A percentile compares a stretch with the other conserved stretches of the same genome.
phyloP scores from a whole-genome alignment of 257 asterid species.

The Eucommia ulmoides region DNA sequence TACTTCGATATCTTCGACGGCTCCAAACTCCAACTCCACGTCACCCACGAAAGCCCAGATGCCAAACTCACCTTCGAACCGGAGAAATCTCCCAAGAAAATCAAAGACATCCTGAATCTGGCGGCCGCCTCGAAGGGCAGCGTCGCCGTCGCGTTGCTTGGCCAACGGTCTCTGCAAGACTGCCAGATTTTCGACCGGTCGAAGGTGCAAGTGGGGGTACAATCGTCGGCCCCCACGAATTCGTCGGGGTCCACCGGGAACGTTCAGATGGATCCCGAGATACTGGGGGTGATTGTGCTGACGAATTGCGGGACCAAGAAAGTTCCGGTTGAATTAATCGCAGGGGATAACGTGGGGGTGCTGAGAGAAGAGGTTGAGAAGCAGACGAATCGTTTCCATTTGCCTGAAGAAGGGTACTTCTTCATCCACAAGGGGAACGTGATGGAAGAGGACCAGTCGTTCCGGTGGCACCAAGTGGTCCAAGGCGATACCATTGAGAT shows the following conservation, averaged over 20 bases:
- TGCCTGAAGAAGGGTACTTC: constrained; percentile 48
- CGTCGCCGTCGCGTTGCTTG: constrained; percentile 21
- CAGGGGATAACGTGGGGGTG: constrained; percentile 33
- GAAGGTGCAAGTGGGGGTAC: constrained; percentile 22
- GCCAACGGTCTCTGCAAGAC: constrained; percentile 24
- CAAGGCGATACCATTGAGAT: constrained; percentile 56
- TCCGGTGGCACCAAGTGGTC: constrained; percentile 57
- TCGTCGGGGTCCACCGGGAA: too few relatives aligned
- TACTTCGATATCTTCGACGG: constrained; percentile 36
- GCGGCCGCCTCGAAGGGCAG: constrained; percentile 18
- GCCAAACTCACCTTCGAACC: too few relatives aligned
- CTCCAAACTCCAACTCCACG: constrained; percentile 29
- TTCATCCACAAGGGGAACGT: constrained; percentile 51
- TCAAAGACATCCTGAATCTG: constrained; percentile 29
- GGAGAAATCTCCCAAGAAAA: too few relatives aligned
- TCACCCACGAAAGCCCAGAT: constrained; percentile 11
- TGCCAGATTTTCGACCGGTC: constrained; percentile 21
- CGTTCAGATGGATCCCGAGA: too few relatives aligned
- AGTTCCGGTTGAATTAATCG: constrained; percentile 35
- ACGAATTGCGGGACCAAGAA: constrained; percentile 24
- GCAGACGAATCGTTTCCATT: constrained; percentile 18
- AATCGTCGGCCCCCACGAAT: constrained; percentile 10
- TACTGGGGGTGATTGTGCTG: constrained; percentile 21
- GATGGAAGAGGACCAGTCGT: constrained; percentile 62
- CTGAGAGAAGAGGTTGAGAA: constrained; percentile 35